Base-by-base conservation (phyloP, 2,329 filamentous ascomycete genomes). In the Diplocarpon rosae region DNA sequence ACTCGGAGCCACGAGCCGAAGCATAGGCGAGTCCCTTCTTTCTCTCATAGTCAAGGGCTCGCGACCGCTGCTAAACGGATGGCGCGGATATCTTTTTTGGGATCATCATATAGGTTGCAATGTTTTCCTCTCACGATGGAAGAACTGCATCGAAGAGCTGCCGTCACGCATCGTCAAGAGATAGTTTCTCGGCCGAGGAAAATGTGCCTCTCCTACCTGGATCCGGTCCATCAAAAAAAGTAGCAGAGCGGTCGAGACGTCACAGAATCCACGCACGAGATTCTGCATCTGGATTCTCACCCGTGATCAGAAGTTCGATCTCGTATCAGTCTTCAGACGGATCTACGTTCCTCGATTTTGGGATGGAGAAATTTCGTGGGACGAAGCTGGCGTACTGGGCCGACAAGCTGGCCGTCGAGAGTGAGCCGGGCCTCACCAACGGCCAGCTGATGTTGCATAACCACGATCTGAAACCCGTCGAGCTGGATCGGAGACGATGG, bases 401-500 rank as follows among this genome's bases (percentile, higher is more conserved):
- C 44, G 63, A 75, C 34, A 88, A 77, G 68, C 61, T 89, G 45
- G 79, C 83, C 37, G 84, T 92, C 47, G 73, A 83, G 45, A 68
- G 75, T 43, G 88, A 94, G 64, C 76, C 81, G 1, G 86, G 85
- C 37, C 72, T 95, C 57, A 84, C 80, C 7, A 80, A 74, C 42
- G 75, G 80, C 13, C 85, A 95, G 69, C 70, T 93, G 54, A 88
- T 95, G 76, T 74, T 95, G 61, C 85, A 78, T 54, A 95, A 95
- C 63, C 67, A 85, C 62, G 85, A 92, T 65, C 70, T 92, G 52
- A 88, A 86, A 54, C 72, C 72, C 58, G 86, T 95, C 41, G 87
- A 93, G 61, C 79, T 78, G 13, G 78, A 76, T 52, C 77, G 86
- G 46, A 78, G 89, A 43, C 77, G 85, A 73, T 95, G 89, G 88